phyloP scores from a whole-genome alignment of 257 asterid genomes.

The Haberlea rhodopensis region DNA sequence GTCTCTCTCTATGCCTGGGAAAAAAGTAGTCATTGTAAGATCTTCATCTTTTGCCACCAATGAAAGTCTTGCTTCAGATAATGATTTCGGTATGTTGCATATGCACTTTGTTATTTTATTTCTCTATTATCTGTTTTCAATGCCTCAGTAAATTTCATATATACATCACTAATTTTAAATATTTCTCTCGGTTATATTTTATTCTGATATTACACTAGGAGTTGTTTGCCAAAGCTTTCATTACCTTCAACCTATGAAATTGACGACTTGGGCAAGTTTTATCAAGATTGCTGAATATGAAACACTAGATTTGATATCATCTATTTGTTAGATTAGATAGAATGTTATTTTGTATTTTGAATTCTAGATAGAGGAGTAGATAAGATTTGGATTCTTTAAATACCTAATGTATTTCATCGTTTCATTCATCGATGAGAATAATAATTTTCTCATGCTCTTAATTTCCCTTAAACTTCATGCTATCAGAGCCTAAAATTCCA shows the following conservation, averaged over 20 bases:
- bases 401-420: too few relatives aligned
- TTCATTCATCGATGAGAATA: too few relatives aligned
- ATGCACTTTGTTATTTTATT: not conserved
- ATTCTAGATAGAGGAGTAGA: too few relatives aligned
- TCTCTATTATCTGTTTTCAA: slow-evolving; percentile 7
- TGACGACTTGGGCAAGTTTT: slow-evolving; percentile 22
- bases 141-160: not conserved
- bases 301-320: too few relatives aligned
- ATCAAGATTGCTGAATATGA: too few relatives aligned
- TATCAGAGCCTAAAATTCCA: too few relatives aligned
- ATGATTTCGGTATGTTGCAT: slow-evolving; percentile 58
- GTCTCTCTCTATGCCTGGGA: slow-evolving; percentile 85
- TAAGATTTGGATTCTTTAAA: too few relatives aligned
- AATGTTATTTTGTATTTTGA: too few relatives aligned
- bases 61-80: slow-evolving; percentile 47
- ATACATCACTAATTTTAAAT: not conserved
- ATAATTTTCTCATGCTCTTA: too few relatives aligned
- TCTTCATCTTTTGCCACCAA: slow-evolving; percentile 59
- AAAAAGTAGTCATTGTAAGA: slow-evolving; percentile 63
- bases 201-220: not conserved
- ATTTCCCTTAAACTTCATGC: too few relatives aligned
- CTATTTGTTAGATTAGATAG: too few relatives aligned
- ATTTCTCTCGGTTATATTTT: not conserved
- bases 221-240: not conserved
- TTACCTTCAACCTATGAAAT: not conserved